phyloP scores from a whole-genome alignment of 495 filamentous ascomycete species.

The Xanthoparmelia taractica region DNA sequence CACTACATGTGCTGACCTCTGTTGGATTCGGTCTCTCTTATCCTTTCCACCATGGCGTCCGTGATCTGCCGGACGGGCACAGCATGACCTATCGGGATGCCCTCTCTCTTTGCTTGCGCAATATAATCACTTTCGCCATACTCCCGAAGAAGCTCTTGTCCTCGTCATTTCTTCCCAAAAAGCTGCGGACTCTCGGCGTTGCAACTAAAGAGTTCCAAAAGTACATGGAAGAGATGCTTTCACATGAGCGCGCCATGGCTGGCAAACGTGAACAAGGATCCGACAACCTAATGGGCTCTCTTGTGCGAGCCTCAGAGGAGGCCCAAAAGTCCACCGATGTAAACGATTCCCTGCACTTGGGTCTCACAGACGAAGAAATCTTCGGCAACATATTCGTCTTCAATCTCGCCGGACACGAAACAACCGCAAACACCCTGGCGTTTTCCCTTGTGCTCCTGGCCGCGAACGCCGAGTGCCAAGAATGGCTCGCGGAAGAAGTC shows the following conservation, averaged over 20 bases:
- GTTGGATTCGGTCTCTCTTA: constrained; percentile 34
- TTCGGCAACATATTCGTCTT: constrained; percentile 50
- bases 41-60: constrained; percentile 27
- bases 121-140: constrained; percentile 30
- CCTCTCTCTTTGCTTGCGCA: constrained; percentile 28
- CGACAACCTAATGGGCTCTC: constrained; percentile 35
- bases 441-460: constrained; percentile 44
- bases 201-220: constrained; percentile 29
- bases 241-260: constrained; percentile 17
- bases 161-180: constrained; percentile 23
- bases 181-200: constrained; percentile 29
- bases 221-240: constrained; percentile 28
- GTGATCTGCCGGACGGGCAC: constrained; percentile 18
- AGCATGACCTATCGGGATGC: constrained; percentile 33
- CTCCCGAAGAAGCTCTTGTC: constrained; percentile 28
- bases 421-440: constrained; percentile 44
- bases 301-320: constrained; percentile 35
- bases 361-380: constrained; percentile 39
- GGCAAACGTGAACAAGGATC: constrained; percentile 18
- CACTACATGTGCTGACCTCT: constrained; percentile 38
- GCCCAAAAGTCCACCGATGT: constrained; percentile 12
- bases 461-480: constrained; percentile 40
- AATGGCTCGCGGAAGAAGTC: constrained; percentile 42
- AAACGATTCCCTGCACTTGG: constrained; percentile 11
- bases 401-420: constrained; percentile 49